Base-by-base conservation (phyloP, 2,329 filamentous ascomycete genomes). In the Colletotrichum kahawae region DNA sequence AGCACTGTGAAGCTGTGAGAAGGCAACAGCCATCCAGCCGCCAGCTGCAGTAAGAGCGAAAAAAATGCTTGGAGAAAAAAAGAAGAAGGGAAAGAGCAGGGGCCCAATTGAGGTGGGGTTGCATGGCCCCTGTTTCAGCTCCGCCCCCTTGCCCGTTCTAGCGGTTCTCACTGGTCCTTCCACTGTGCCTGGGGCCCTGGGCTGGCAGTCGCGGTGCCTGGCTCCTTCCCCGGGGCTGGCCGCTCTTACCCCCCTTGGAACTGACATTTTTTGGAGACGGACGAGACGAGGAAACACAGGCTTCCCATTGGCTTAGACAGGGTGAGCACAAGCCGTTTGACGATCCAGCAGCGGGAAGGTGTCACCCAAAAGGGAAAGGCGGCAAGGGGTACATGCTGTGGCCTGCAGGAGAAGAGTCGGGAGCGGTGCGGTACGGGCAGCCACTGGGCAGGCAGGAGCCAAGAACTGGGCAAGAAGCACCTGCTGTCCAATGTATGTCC, bases 101-200 rank as follows among this genome's bases (percentile, higher is more conserved):
- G 51, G 63, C 16, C 57, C 14, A 33, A 36, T 18, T 29, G 8
- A 63, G 16, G 69, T 75, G 73, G 73, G 59, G 68, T 64, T 48
- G 43, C 57, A 72, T 64, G 63, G 64, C 73, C 73, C 73, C 73
- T 75, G 73, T 75, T 75, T 75, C 73, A 75, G 69, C 69, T 56
- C 69, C 27, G 54, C 36, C 43, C 29, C 73, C 69, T 31, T 62
- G 69, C 14, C 54, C 73, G 33, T 67, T 67, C 69, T 48, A 54
- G 56, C 57, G 33, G 69, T 57, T 67, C 63, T 72, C 21, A 67
- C 43, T 75, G 43, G 69, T 72, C 57, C 59, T 33, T n/a, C 38
- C 14, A 34, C n/a, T n/a, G n/a, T 48, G 43, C 43, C 43, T 48
- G n/a, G 43, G 43, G n/a, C n/a, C 69, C 27, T 67, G 56, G 56